Base-by-base conservation (phyloP, 1,284 basidiomycete species). In the Cutaneotrichosporon sp. region DNA sequence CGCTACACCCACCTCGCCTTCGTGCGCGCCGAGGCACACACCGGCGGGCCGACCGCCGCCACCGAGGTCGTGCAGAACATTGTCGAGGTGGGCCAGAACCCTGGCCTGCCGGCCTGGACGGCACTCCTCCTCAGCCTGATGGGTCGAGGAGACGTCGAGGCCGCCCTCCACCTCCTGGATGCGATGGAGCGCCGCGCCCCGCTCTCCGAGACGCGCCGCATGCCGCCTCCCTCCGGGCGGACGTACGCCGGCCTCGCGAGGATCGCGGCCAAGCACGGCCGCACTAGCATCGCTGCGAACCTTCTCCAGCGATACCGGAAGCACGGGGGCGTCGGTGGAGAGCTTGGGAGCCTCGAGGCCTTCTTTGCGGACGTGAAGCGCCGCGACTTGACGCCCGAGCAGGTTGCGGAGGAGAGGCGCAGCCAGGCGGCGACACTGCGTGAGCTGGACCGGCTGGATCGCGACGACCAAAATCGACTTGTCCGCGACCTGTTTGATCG, bases 1-100 rank as follows among this genome's bases (percentile, higher is more conserved):
- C 20, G 55, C 11, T 58, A 53, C 14, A 73, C 72, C 1, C 68
- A 74, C 54, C 56, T 60, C 14, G 63, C 62, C 11, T 66, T 74
- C 43, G 58, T 71, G 14, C 70, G 74, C 20, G 54, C 60, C 20
- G 56, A 71, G 8, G 65, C 64, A 0, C 56, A 69, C 58, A 58
- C 56, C 18, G 27, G 49, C 3, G 68, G 70, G 2, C 59, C 69
- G 4, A 33, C 47, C 18, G 59, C 57, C 18, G 71, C 67, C 4
- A 58, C 65, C 4, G 27, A 49, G 4, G 67, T 63, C 2, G 36
- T 72, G 4, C n/a, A 59, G 4, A 25, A 33, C 18, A 65, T 69
- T 18, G n/a, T 64, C 2, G 56, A 59, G 3, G 33, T 47, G 2
- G 71, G 66, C 14, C 20, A 58, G 9, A 53, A 64, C 16, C 69